Conservation (phyloP, 345 rosid genomes). For the Aurinia saxatilis region DNA sequence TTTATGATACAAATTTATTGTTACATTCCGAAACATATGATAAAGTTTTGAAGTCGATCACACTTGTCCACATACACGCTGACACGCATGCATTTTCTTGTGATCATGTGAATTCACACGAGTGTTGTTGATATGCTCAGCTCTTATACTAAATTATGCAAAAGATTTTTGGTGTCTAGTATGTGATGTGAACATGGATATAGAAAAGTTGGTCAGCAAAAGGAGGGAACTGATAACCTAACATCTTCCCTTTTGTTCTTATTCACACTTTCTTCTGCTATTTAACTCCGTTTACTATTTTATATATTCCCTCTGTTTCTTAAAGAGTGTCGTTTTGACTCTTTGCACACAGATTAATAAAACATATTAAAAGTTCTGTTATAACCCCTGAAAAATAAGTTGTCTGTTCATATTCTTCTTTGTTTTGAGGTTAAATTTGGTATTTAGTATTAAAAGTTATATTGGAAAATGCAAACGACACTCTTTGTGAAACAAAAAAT, state of each 20-base stretch:
- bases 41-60: slow-evolving; percentile 6
- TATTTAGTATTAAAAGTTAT: too few relatives aligned
- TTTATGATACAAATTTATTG: slow-evolving; percentile 3
- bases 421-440: too few relatives aligned
- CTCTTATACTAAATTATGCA: neutral
- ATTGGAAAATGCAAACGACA: too few relatives aligned
- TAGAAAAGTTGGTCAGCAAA: slow-evolving; percentile 21
- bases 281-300: too few relatives aligned
- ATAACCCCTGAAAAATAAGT: too few relatives aligned
- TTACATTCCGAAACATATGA: neutral
- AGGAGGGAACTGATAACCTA: slow-evolving; percentile 21
- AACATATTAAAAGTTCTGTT: too few relatives aligned
- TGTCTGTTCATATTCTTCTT: too few relatives aligned
- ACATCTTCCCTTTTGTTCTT: slow-evolving; percentile 15
- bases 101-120: slow-evolving; percentile 19
- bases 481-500: too few relatives aligned
- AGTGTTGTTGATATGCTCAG: neutral
- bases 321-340: too few relatives aligned
- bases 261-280: neutral
- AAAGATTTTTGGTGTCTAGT: neutral
- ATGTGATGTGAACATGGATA: slow-evolving; percentile 17
- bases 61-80: slow-evolving; percentile 22
- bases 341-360: too few relatives aligned
- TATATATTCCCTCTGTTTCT: too few relatives aligned
- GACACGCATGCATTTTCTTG: neutral